Percentiles rank a stretch among this genome's conserved stretches.
Evolutionary conservation across 306 rosid species (phyloP).

Genomic region (Gastrolobium bilobum): DNA sequence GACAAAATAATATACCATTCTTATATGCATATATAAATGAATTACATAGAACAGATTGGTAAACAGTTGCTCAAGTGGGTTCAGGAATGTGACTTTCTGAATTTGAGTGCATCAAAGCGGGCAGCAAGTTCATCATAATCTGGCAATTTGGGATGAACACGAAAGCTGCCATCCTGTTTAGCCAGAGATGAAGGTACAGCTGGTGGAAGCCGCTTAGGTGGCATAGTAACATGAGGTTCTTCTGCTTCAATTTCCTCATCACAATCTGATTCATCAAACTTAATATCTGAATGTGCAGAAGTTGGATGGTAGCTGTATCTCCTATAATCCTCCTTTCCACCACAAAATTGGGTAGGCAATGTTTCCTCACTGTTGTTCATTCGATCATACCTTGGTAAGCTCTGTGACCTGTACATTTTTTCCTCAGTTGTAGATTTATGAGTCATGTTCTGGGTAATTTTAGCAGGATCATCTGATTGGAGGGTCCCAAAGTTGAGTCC

Average conservation of each 20-base stretch:
- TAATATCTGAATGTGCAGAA: slow-evolving; percentile 66
- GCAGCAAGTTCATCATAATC: slow-evolving; percentile 89
- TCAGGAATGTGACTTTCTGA: slow-evolving; percentile 63
- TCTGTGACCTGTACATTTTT: slow-evolving; percentile 53
- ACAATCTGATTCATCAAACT: slow-evolving; percentile 84
- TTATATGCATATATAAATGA: slow-evolving; percentile 37
- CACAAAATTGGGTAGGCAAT: slow-evolving; percentile 37
- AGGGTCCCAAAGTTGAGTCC: slow-evolving; percentile 39
- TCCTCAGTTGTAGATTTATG: slow-evolving; percentile 51
- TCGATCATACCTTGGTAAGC: slow-evolving; percentile 62
- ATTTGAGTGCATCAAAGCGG: slow-evolving; percentile 87
- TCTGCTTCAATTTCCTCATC: slow-evolving; percentile 80
- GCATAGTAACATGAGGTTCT: slow-evolving; percentile 55
- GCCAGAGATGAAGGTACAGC: slow-evolving; percentile 56
- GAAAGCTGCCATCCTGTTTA: slow-evolving; percentile 54
- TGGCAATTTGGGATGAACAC: slow-evolving; percentile 91
- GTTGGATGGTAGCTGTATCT: slow-evolving; percentile 78
- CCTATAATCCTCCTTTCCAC: slow-evolving; percentile 56
- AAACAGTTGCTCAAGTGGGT: not conserved
- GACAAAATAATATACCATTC: slow-evolving; percentile 41
- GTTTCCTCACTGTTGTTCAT: slow-evolving; percentile 52
- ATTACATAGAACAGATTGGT: slow-evolving; percentile 2
- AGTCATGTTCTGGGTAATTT: slow-evolving; percentile 42
- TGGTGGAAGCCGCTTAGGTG: slow-evolving; percentile 75
- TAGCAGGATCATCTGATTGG: slow-evolving; percentile 48